Conservation (phyloP, 2,329 filamentous ascomycete species). For the Penicillium verrucosum region DNA sequence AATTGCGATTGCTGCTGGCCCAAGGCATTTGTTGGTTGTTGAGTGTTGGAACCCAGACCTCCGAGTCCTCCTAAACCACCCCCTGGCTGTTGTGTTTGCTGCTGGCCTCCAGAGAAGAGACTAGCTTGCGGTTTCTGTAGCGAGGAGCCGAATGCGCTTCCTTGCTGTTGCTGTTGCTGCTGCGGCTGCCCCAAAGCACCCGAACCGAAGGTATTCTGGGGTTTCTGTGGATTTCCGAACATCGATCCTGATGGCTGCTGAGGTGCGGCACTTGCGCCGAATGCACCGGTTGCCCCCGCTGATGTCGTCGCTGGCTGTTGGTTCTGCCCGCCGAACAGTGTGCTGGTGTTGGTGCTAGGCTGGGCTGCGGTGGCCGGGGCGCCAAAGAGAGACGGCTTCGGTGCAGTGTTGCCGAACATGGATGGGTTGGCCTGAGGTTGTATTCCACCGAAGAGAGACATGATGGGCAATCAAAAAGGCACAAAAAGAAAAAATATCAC, state of each 20-base stretch:
- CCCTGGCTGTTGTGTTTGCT: slow-evolving; percentile 15
- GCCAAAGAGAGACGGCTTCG: slow-evolving; percentile 41
- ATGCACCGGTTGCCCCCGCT: slow-evolving; percentile 20
- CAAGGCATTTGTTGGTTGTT: slow-evolving; percentile 26
- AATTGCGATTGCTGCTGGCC: slow-evolving; percentile 40
- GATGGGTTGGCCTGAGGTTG: slow-evolving; percentile 16
- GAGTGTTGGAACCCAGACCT: slow-evolving; percentile 28
- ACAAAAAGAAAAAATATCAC: slow-evolving; percentile 18
- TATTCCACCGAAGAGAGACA: slow-evolving; percentile 40
- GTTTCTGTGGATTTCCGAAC: slow-evolving; percentile 28
- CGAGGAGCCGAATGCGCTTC: slow-evolving; percentile 26
- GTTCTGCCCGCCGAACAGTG: slow-evolving; percentile 32
- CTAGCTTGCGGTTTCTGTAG: slow-evolving; percentile 27
- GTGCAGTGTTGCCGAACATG: slow-evolving; percentile 32
- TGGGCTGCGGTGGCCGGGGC: slow-evolving; percentile 23
- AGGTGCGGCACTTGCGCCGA: slow-evolving; percentile 20
- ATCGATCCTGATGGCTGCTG: slow-evolving; percentile 33
- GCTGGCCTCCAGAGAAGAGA: slow-evolving; percentile 28
- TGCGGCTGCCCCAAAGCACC: slow-evolving; percentile 23
- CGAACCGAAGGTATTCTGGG: slow-evolving; percentile 7
- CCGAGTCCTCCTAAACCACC: slow-evolving; percentile 41
- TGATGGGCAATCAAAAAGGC: slow-evolving; percentile 19
- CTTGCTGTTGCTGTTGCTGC: slow-evolving; percentile 12
- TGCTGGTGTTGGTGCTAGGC: slow-evolving; percentile 26
- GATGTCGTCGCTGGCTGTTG: slow-evolving; percentile 22